phyloP scores from a whole-genome alignment of 169 alveolate genomes.

The Cryptosporidium andersoni region DNA sequence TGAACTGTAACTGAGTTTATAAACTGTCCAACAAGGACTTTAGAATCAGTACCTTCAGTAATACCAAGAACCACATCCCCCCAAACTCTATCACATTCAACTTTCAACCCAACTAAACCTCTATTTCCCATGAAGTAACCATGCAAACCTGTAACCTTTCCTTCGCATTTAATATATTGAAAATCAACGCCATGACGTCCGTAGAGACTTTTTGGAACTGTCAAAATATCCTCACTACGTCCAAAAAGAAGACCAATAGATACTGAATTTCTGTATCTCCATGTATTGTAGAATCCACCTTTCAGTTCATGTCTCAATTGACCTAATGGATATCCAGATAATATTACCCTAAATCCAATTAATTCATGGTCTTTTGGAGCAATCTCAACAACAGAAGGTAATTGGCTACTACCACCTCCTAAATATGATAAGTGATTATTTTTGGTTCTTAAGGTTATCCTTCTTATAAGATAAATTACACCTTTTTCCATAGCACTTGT shows the following conservation, averaged over 20 bases:
- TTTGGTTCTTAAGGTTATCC: slow-evolving; percentile 49
- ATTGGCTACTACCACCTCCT: slow-evolving; percentile 52
- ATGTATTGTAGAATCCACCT: slow-evolving; percentile 23
- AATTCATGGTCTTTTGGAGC: slow-evolving; percentile 60
- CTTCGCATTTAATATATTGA: slow-evolving; percentile 65
- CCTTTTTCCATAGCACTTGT: slow-evolving; percentile 43
- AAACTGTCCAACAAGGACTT: slow-evolving; percentile 57
- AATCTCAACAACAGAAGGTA: slow-evolving; percentile 60
- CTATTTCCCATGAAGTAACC: slow-evolving; percentile 67
- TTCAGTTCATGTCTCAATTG: background rate
- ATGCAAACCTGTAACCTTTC: slow-evolving; percentile 49
- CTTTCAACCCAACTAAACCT: slow-evolving; percentile 56
- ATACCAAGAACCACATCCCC: slow-evolving; percentile 49
- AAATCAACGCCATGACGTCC: slow-evolving; percentile 62
- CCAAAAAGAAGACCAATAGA: slow-evolving; percentile 55
- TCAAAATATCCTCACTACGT: slow-evolving; percentile 39
- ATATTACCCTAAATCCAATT: slow-evolving; percentile 44
- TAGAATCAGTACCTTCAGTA: slow-evolving; percentile 59
- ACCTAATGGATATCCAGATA: slow-evolving; percentile 65
- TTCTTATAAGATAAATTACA: slow-evolving; percentile 46
- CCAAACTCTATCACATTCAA: slow-evolving; percentile 69
- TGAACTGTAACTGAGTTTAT: slow-evolving; percentile 55
- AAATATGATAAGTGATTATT: slow-evolving; percentile 58
- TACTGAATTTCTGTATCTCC: slow-evolving; percentile 45
- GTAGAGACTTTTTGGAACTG: slow-evolving; percentile 38